phyloP scores from a whole-genome alignment of 495 filamentous ascomycete genomes.

The Paragyromitra xinjiangensis region DNA sequence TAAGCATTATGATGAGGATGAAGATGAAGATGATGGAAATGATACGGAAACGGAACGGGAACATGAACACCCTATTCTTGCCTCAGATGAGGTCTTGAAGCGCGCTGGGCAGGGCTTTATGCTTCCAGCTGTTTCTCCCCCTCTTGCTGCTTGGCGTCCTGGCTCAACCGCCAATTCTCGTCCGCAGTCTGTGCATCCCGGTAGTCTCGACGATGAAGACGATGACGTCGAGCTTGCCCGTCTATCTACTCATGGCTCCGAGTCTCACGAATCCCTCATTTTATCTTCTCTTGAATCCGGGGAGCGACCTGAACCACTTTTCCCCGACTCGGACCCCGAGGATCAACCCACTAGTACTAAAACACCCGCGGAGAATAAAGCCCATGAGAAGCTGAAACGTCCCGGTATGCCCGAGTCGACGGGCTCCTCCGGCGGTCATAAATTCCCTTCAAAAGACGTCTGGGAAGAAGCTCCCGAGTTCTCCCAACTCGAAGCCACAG shows the following conservation, averaged over 20 bases:
- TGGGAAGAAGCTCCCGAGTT: conserved; percentile 97
- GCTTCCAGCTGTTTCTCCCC: conserved; percentile 67
- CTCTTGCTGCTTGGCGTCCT: conserved; percentile 58
- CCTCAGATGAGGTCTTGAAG: conserved; percentile 89
- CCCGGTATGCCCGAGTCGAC: conserved; percentile 65
- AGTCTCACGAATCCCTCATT: conserved; percentile 53
- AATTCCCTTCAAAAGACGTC: conserved; percentile 92
- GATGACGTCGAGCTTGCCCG: conserved; percentile 36
- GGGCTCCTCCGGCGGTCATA: conserved; percentile 60
- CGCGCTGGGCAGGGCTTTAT: conserved; percentile 67
- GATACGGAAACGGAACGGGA: conserved; percentile 65
- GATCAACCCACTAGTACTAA: conserved; percentile 55
- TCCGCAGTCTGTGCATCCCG: conserved; percentile 46
- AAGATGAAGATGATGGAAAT: conserved; percentile 65
- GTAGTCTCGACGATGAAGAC: conserved; percentile 36
- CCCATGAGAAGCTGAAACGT: conserved; percentile 68
- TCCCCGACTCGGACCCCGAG: conserved; percentile 82
- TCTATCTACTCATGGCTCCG: conserved; percentile 28
- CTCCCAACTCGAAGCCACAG: conserved; percentile 81
- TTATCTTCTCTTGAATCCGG: conserved; percentile 84
- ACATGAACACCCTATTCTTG: conserved; percentile 78
- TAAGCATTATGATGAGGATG: conserved; percentile 57
- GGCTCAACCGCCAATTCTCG: conserved; percentile 43
- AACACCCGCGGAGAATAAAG: conserved; percentile 30
- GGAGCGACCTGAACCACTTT: conserved; percentile 94